These are phyloP conservation scores for Clitoria ternatea DNA, from an alignment of 306 rosid genomes.

Conservation along the genomic window DNA sequence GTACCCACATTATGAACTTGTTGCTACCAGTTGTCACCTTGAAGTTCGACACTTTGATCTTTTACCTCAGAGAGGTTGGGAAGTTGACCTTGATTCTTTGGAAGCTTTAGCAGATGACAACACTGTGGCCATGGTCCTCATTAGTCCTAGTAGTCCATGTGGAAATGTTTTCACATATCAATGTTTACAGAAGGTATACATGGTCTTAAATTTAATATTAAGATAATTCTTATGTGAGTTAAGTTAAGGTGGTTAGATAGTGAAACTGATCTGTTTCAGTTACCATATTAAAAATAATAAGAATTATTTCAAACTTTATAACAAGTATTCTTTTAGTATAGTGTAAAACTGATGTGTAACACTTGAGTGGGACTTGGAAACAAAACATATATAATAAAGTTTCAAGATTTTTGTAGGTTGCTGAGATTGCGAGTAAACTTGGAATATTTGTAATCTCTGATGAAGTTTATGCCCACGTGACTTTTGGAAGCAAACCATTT, in stretches of 20 bases:
- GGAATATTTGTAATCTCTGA: conserved; percentile 45
- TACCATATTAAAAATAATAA: too few relatives aligned
- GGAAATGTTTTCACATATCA: conserved; percentile 45
- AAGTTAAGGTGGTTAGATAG: too few relatives aligned
- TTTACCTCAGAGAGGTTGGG: conserved; percentile 53
- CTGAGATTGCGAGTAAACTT: conserved; percentile 50
- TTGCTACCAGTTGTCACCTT: conserved; percentile 31
- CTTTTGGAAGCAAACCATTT: conserved; percentile 50
- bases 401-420: conserved; percentile 27
- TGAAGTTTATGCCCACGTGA: conserved; percentile 49
- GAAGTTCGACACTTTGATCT: conserved; percentile 55
- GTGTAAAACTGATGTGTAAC: too few relatives aligned
- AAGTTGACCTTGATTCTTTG: conserved; percentile 46
- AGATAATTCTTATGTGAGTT: too few relatives aligned
- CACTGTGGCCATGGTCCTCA: conserved; percentile 47
- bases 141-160: conserved; percentile 57
- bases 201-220: not conserved
- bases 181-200: conserved; percentile 43
- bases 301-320: too few relatives aligned
- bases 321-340: too few relatives aligned
- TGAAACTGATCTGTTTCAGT: too few relatives aligned
- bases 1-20: conserved; percentile 44
- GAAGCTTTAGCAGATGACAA: conserved; percentile 53
- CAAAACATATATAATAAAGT: not conserved
- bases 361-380: not conserved